phyloP scores from a whole-genome alignment of 495 filamentous ascomycete genomes.

The Aspergillus bridgeri region DNA sequence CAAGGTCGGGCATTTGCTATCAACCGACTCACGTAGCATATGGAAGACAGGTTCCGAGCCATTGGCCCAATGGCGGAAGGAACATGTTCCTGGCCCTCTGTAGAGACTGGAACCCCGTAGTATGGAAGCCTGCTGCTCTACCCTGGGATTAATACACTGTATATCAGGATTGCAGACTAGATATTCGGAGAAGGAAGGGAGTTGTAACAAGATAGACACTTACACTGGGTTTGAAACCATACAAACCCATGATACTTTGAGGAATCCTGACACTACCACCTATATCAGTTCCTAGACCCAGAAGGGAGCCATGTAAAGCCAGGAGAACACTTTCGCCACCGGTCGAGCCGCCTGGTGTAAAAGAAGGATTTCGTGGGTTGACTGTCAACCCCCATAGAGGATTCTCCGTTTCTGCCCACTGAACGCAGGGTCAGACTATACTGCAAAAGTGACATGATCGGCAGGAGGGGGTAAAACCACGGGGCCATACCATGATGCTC shows the following conservation, averaged over 20 bases:
- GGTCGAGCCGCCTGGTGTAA: slow-evolving; percentile 56
- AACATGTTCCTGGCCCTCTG: slow-evolving; percentile 53
- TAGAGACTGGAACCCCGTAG: slow-evolving; percentile 44
- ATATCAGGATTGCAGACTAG: background rate
- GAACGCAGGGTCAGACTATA: background rate
- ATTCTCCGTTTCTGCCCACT: slow-evolving; percentile 53
- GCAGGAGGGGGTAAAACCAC: slow-evolving; percentile 15
- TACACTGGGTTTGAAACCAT: slow-evolving; percentile 54
- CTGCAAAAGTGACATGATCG: slow-evolving; percentile 27
- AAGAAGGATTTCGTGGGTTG: slow-evolving; percentile 45
- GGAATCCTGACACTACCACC: slow-evolving; percentile 62
- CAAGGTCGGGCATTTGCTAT: slow-evolving; percentile 40
- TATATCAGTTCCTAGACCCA: slow-evolving; percentile 64
- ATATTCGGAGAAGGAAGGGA: background rate
- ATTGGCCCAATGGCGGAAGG: slow-evolving; percentile 51
- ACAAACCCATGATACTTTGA: slow-evolving; percentile 49
- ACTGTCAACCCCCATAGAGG: slow-evolving; percentile 52
- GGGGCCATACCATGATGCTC: slow-evolving; percentile 44
- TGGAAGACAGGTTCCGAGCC: slow-evolving; percentile 40
- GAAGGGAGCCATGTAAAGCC: slow-evolving; percentile 54
- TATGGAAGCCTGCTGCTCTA: slow-evolving; percentile 48
- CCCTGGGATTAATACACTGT: background rate
- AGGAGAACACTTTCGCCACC: slow-evolving; percentile 64
- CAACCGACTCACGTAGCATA: slow-evolving; percentile 38
- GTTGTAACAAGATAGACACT: slow-evolving; percentile 18